Base-by-base conservation (phyloP, 1,284 basidiomycete genomes). In the Leccinum ponderosum region DNA sequence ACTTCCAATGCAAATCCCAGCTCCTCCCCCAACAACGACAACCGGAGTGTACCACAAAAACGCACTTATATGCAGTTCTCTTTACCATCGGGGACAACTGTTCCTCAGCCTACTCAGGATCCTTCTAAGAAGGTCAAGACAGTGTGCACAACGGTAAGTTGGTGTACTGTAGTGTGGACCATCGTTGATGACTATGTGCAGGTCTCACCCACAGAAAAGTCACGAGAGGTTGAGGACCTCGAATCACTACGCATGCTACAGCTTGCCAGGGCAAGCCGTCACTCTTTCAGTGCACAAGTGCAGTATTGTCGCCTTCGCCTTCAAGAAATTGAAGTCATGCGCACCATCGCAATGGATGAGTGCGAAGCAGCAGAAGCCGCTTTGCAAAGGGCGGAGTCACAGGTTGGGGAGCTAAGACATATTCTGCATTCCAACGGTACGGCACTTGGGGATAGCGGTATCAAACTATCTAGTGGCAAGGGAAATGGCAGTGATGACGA, bases 271-370 rank as follows among this genome's bases (percentile, higher is more conserved):
- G 50, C 50, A 52, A 52, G 50, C 15, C 3, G n/a, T 27, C n/a
- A 52, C 14, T 12, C 50, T 52, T 52, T 11, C 14, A 29, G 14
- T 52, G 50, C 50, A 52, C 50, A 52, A n/a, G 25, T 29, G 25
- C 20, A 52, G 8, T 52, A 52, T 14, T 27, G 27, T 52, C 25
- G n/a, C 27, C 22, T 31, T 52, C 50, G n/a, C n/a, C 50, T 52
- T 31, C 50, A 52, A 52, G 50, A 52, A 29, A 52, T 52, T 31
- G 50, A 52, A 52, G 50, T 52, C 27, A 52, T 52, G 50, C 11
- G 50, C 27, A 52, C 50, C 50, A 52, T 52, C 50, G 11, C 50
- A 52, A 52, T 52, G 20, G 50, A 52, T 52, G 50, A 52, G 50
- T 52, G 50, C n/a, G 50, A 52, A 4, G 50, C 14, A 17, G 50